phyloP scores from a whole-genome alignment of 2,329 filamentous ascomycete genomes.

The Zasmidium angulare region DNA sequence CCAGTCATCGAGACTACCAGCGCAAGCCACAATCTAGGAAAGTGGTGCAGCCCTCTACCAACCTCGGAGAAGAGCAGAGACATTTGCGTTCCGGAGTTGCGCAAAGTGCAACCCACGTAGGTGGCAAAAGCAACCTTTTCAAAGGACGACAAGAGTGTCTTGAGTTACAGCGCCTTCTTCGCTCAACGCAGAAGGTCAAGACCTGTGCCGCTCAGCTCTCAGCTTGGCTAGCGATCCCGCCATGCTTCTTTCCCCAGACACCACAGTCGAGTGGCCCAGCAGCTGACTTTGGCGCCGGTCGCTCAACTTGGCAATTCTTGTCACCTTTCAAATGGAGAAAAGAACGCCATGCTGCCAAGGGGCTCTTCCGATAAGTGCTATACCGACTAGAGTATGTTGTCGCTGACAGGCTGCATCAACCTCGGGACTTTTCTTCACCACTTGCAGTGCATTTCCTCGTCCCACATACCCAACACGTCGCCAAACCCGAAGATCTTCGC shows the following conservation, averaged over 20 bases:
- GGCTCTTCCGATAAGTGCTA: background rate
- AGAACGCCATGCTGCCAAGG: background rate
- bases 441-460: background rate
- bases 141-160: background rate
- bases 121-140: background rate
- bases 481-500: background rate
- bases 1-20: background rate
- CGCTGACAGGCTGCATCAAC: background rate
- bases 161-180: background rate
- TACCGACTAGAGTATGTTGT: background rate
- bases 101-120: background rate
- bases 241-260: background rate
- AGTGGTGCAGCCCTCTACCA: background rate
- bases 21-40: background rate
- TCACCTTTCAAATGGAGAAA: background rate
- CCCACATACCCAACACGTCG: background rate
- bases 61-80: background rate
- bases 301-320: background rate
- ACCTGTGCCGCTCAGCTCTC: background rate
- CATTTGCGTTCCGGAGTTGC: background rate
- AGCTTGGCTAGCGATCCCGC: background rate
- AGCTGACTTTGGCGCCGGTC: background rate
- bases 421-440: background rate
- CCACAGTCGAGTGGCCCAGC: background rate
- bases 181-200: background rate